Percentiles rank a stretch among this genome's conserved stretches.
These are phyloP conservation scores for Magnolia changhungtana DNA, from an alignment of 164 flowering plant genomes.

Conservation along the genomic window DNA sequence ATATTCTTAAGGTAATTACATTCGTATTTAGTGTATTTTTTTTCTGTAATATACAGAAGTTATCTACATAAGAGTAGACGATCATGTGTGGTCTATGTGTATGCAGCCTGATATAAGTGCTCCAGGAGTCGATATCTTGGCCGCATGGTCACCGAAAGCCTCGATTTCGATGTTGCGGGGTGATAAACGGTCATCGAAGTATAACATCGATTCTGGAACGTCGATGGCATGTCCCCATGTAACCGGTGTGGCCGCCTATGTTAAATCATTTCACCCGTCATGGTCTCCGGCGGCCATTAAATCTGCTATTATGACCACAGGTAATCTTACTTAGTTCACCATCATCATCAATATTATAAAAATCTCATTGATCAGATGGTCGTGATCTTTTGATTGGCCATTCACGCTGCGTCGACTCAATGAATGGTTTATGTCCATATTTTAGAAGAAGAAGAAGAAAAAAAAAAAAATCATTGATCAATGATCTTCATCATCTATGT, in stretches of 20 bases:
- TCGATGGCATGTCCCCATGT: conserved; percentile 9
- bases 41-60: no score
- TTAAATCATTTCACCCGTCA: conserved; percentile 8
- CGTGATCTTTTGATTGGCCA: no score
- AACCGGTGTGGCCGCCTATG: conserved; percentile 6
- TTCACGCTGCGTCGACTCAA: no score
- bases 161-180: neutral
- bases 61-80: no score
- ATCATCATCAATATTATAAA: no score
- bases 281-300: conserved; percentile 9
- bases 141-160: neutral
- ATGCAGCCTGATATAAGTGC: conserved; percentile 10
- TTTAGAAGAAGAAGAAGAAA: no score
- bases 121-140: conserved; percentile 7
- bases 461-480: no score
- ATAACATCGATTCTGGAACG: neutral
- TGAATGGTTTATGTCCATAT: no score
- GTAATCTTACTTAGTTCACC: neutral
- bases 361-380: no score
- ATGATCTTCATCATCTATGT: no score
- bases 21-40: neutral
- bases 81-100: neutral
- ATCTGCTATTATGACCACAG: conserved; percentile 10
- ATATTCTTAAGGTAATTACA: conserved; percentile 62
- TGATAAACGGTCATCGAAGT: neutral